Evolutionary conservation across 2,329 filamentous ascomycete species (phyloP).

Genomic region (Penicillium sp.): DNA sequence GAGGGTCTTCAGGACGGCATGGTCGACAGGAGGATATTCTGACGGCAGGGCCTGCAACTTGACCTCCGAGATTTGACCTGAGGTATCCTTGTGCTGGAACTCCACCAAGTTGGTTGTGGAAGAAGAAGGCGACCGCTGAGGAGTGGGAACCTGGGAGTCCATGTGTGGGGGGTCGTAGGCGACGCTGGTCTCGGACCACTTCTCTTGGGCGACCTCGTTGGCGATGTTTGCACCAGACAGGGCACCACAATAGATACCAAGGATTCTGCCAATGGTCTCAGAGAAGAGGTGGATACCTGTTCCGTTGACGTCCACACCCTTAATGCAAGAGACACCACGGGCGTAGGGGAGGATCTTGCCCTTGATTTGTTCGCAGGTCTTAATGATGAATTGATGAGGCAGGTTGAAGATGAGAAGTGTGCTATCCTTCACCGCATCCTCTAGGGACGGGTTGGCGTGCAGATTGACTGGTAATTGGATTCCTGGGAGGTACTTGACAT

Average conservation of each 20-base stretch:
- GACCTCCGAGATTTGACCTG: slow-evolving; percentile 65
- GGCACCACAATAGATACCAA: slow-evolving; percentile 95
- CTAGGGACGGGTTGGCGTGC: slow-evolving; percentile 46
- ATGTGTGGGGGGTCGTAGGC: slow-evolving; percentile 90
- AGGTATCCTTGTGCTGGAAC: slow-evolving; percentile 67
- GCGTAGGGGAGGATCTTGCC: slow-evolving; percentile 91
- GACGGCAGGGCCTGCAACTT: slow-evolving; percentile 72
- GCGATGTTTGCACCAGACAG: slow-evolving; percentile 96
- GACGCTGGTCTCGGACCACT: slow-evolving; percentile 95
- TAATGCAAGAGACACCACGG: slow-evolving; percentile 94
- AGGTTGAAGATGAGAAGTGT: slow-evolving; percentile 95
- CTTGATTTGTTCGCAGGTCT: slow-evolving; percentile 77
- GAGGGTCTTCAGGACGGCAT: slow-evolving; percentile 75
- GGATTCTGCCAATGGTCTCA: slow-evolving; percentile 85
- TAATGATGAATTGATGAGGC: slow-evolving; percentile 85
- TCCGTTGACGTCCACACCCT: slow-evolving; percentile 90
- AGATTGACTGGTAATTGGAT: slow-evolving; percentile 76
- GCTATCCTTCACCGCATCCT: slow-evolving; percentile 75
- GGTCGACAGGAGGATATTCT: slow-evolving; percentile 84
- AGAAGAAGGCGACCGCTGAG: slow-evolving; percentile 52
- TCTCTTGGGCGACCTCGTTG: slow-evolving; percentile 88
- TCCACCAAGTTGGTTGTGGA: slow-evolving; percentile 53
- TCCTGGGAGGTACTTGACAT: slow-evolving; percentile 94
- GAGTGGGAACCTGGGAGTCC: slow-evolving; percentile 76
- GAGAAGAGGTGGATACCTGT: slow-evolving; percentile 86